Evolutionary conservation across 2,329 filamentous ascomycete genomes (phyloP).

Genomic region (Corynespora cassiicola): DNA sequence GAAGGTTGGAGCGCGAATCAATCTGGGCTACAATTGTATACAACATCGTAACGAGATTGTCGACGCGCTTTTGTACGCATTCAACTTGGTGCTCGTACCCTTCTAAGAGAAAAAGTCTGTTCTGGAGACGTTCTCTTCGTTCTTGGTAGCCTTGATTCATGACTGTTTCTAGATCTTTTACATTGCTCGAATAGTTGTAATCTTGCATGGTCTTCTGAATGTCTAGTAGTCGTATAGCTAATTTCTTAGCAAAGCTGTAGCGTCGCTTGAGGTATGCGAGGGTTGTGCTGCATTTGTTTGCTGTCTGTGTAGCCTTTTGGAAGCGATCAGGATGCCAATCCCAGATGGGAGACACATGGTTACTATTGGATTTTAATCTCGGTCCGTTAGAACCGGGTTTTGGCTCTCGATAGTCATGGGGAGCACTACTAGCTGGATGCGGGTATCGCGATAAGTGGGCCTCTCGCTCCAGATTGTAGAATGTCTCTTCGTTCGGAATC

Average conservation of each 20-base stretch:
- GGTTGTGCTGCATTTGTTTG: constrained; percentile 8
- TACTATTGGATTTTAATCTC: background rate
- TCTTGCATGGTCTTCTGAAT: constrained; percentile 2
- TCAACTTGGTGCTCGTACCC: constrained; percentile 6
- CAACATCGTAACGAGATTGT: constrained; percentile 9
- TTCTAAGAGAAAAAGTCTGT: constrained; percentile 5
- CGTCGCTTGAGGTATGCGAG: constrained; percentile 7
- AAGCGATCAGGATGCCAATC: constrained; percentile 7
- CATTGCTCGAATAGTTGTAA: constrained; percentile 1
- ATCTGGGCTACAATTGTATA: no score
- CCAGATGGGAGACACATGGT: constrained; percentile 1
- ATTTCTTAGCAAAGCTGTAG: constrained; percentile 2
- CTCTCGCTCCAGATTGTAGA: constrained; percentile 4
- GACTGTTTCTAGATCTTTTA: background rate
- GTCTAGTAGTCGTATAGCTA: constrained; percentile 1
- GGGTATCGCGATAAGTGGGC: constrained; percentile 3
- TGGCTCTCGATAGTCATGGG: no score
- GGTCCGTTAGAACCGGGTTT: no score
- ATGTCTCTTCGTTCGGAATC: constrained; percentile 7
- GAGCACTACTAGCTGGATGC: no score
- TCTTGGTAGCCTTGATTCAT: background rate
- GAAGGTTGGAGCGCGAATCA: background rate
- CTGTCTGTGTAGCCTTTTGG: background rate
- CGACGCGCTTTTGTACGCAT: constrained; percentile 8
- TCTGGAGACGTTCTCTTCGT: constrained; percentile 4